A percentile compares a stretch with the other conserved stretches of the same genome.
Evolutionary conservation across 148 eudicot species (phyloP).

Genomic region (Limonium bicolor): DNA sequence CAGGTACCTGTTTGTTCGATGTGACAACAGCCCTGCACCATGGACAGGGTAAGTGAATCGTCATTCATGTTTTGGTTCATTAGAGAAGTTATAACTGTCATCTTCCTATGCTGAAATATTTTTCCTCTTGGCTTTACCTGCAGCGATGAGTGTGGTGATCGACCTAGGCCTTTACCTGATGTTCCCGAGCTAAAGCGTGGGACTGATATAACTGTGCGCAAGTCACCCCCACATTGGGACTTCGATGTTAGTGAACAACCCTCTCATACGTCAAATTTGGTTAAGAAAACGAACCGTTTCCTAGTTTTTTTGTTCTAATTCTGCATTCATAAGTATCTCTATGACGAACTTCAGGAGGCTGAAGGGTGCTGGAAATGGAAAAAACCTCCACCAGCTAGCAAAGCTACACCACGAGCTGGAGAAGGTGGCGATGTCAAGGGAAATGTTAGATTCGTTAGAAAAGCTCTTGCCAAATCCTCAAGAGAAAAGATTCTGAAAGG

Average conservation of each 20-base stretch:
- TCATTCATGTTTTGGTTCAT: slow-evolving; percentile 4
- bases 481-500: slow-evolving; percentile 57
- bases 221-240: slow-evolving; percentile 64
- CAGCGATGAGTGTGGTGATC: slow-evolving; percentile 80
- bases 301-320: not conserved
- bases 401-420: slow-evolving; percentile 21
- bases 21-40: slow-evolving; percentile 94
- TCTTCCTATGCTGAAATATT: slow-evolving; percentile 1
- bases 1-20: slow-evolving; percentile 72
- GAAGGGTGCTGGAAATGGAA: slow-evolving; percentile 71
- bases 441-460: slow-evolving; percentile 31
- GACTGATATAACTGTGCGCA: slow-evolving; percentile 36
- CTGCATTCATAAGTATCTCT: not conserved
- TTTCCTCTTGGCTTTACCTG: slow-evolving; percentile 7
- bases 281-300: not conserved
- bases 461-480: slow-evolving; percentile 16
- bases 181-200: slow-evolving; percentile 54
- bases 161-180: slow-evolving; percentile 43
- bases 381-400: slow-evolving; percentile 53
- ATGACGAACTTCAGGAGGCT: slow-evolving; percentile 21
- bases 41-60: slow-evolving; percentile 68
- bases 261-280: slow-evolving; percentile 4
- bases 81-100: slow-evolving; percentile 16
- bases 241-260: slow-evolving; percentile 47
- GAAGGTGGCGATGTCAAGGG: slow-evolving; percentile 13